Evolutionary conservation across 768 basidiomycete species (phyloP), one percentile per base, ranked within the genome.

Genomic region (Psilocybe subaeruginosa): DNA sequence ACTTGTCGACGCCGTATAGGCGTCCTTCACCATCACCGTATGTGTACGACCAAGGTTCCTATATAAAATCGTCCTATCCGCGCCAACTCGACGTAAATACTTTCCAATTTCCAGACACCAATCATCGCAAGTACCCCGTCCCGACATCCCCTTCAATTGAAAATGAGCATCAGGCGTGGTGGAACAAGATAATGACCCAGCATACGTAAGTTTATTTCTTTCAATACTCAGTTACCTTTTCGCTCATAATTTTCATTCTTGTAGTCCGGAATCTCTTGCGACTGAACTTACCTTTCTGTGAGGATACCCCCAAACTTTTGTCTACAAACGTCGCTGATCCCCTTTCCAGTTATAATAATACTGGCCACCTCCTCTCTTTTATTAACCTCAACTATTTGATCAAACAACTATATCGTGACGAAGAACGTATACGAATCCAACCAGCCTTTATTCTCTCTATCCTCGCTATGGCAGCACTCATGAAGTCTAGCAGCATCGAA

Each of bases 401-500:
- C 61, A 77, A 78, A 54, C 80, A 77, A 58, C 72, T 93, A 50
- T 78, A 74, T 64, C 76, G 82, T 64, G 78, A 84, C 1, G 79
- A 79, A n/a, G 76, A 82, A 30, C 83, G 88, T 12, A 69, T 78
- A 19, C 73, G 73, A 12, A 84, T 92, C 62, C 91, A 92, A 63
- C 91, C 92, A 5, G 80, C 90, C 0, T 83, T 93, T 59, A 80
- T 93, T 49, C 80, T 87, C 31, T 81, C 91, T 1, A 82, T 80
- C 6, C 77, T 93, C 33, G 92, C 92, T 0, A 79, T 93, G 76
- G 83, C 89, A 0, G 86, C 79, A 35, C 78, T 93, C 11, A 86
- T 91, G 82, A 82, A 83, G 64, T 91, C 91, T 1, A 91, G 90
- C 68, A 85, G 88, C 66, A 68, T 84, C 45, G 90, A 88, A 66